Evolutionary conservation across 805 yeast genomes (phyloP).

Genomic region (Pichia paraexigua): DNA sequence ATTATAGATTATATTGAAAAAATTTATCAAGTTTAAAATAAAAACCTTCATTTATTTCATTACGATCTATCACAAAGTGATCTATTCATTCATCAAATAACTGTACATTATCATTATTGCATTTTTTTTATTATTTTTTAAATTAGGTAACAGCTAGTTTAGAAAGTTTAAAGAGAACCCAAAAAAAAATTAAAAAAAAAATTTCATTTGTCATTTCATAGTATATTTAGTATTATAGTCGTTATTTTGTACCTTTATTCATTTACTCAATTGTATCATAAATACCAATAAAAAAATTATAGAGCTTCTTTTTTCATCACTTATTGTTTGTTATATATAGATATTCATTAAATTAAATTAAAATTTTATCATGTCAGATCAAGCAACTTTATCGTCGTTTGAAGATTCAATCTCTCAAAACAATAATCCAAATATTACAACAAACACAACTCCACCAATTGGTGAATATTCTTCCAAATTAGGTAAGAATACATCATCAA

Average conservation of each 20-base stretch:
- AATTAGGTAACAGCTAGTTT: background rate
- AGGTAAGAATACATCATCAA: constrained; percentile 9
- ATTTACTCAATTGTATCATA: background rate
- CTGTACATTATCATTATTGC: background rate
- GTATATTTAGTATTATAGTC: background rate
- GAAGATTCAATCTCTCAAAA: constrained; percentile 23
- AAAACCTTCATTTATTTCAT: background rate
- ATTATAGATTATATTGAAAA: background rate
- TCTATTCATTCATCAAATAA: background rate
- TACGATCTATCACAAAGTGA: background rate
- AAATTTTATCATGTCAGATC: constrained; percentile 24
- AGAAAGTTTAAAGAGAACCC: background rate
- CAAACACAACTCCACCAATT: constrained; percentile 28
- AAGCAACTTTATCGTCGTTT: constrained; percentile 27
- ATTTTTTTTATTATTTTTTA: background rate
- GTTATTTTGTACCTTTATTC: background rate
- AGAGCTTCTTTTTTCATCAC: background rate
- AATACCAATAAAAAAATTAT: background rate
- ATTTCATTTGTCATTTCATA: background rate
- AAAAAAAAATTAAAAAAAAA: background rate
- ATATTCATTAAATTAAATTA: background rate
- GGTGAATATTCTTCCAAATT: constrained; percentile 16
- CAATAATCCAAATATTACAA: constrained; percentile 19
- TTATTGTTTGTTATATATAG: background rate
- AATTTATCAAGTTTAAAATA: background rate